Conservation (phyloP, 257 asterid species). For the Scutellaria baicalensis region DNA sequence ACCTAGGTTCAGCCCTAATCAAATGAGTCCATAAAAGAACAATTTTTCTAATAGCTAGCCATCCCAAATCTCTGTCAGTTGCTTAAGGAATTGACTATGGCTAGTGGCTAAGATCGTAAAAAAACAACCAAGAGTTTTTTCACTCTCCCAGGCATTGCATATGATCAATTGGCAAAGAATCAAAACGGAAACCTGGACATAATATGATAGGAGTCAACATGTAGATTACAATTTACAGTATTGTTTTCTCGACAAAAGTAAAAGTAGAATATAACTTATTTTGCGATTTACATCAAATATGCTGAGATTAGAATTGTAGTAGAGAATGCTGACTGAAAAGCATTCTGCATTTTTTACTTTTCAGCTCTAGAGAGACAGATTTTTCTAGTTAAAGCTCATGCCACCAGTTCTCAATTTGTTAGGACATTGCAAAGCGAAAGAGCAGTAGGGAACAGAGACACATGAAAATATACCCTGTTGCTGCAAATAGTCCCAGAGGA, state of each 20-base stretch:
- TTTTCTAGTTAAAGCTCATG: too few species aligned
- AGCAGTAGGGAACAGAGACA: not conserved
- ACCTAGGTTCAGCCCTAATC: not conserved
- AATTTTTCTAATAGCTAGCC: not conserved
- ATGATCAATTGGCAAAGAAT: not conserved
- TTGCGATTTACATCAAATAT: not conserved
- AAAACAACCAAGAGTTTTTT: not conserved
- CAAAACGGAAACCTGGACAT: not conserved
- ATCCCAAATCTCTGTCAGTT: not conserved
- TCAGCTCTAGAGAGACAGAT: too few species aligned
- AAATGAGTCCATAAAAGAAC: not conserved
- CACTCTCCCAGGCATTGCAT: not conserved
- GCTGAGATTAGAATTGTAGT: not conserved
- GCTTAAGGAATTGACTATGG: not conserved
- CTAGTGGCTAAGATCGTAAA: not conserved
- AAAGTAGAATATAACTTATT: not conserved
- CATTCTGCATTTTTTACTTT: too few species aligned
- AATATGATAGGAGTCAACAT: not conserved
- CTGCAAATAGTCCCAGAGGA: slow-evolving; percentile 58
- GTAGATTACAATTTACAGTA: not conserved
- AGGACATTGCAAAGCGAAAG: not conserved
- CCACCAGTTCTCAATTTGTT: not conserved
- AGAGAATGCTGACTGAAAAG: too few species aligned
- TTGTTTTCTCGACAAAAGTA: not conserved
- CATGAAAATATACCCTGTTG: slow-evolving; percentile 43